These are phyloP conservation scores for Silene latifolia DNA, from an alignment of 148 eudicot species.

Conservation along the genomic window DNA sequence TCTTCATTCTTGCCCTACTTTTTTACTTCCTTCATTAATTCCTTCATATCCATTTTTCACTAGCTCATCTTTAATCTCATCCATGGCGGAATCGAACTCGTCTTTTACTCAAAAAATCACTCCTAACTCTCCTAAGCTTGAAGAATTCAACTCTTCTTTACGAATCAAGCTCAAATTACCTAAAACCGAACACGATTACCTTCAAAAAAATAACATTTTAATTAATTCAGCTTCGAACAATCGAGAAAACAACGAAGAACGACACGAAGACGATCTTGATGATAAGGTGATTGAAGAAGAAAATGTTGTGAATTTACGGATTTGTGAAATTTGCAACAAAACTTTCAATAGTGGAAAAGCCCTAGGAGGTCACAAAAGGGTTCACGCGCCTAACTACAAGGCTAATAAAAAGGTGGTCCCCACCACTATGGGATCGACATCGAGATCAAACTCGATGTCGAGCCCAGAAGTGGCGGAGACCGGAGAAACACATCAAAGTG, in stretches of 20 bases:
- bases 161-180: constrained; percentile 19
- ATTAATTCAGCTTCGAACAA: neutral
- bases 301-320: constrained; percentile 5
- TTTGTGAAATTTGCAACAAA: constrained; percentile 22
- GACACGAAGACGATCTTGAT: neutral
- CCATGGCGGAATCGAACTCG: neutral
- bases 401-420: neutral
- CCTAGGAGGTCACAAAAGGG: constrained; percentile 37
- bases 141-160: constrained; percentile 4
- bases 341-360: constrained; percentile 30
- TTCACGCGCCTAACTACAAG: constrained; percentile 14
- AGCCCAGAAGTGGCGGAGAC: neutral
- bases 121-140: neutral
- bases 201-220: too few species aligned
- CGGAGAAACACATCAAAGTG: neutral
- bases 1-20: neutral
- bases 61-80: constrained; percentile 5
- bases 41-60: neutral
- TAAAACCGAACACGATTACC: neutral
- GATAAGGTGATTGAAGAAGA: neutral
- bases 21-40: neutral
- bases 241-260: neutral
- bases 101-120: neutral
- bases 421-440: neutral
- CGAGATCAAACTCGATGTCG: neutral